A percentile compares a stretch with the other conserved stretches of the same genome.
Conservation (phyloP, 2,329 filamentous ascomycete genomes). For the Diaporthe helianthi region DNA sequence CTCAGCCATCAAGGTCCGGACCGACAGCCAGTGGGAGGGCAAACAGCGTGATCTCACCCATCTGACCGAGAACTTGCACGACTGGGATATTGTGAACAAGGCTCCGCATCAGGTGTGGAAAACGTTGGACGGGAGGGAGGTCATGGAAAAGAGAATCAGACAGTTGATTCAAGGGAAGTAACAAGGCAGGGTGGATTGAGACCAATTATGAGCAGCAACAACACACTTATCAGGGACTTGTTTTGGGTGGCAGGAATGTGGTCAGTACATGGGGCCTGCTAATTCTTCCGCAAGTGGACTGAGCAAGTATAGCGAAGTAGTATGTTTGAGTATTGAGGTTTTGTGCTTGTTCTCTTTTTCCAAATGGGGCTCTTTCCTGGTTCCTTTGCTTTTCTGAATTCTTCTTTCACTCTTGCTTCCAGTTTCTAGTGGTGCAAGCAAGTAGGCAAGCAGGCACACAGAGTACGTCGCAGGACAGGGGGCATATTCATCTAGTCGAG, state of each 20-base stretch:
- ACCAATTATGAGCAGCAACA: not conserved
- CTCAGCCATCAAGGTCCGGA: conserved; percentile 74
- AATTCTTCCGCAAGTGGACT: not conserved
- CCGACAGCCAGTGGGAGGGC: conserved; percentile 75
- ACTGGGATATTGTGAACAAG: conserved; percentile 86
- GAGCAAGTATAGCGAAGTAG: conserved; percentile 9
- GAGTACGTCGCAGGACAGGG: not conserved
- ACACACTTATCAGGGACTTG: conserved; percentile 9
- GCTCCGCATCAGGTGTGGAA: conserved; percentile 89
- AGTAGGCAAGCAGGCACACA: not conserved
- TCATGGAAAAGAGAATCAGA: conserved; percentile 80
- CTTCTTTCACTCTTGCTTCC: not conserved
- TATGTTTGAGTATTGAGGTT: not conserved
- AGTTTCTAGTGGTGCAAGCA: not conserved
- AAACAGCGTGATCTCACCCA: conserved; percentile 86
- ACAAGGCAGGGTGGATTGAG: conserved; percentile 37
- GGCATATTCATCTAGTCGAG: not conserved
- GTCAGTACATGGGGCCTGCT: not conserved
- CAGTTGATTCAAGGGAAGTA: conserved; percentile 62
- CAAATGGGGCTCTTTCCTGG: not conserved
- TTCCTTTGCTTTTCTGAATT: not conserved
- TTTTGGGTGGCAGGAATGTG: conserved; percentile 7
- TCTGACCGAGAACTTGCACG: conserved; percentile 78
- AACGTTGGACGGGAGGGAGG: conserved; percentile 72
- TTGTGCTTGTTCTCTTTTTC: not conserved